Evolutionary conservation across 1,284 basidiomycete genomes (phyloP), one percentile per base, ranked within the genome.

Genomic region (Boletus coffeatus): DNA sequence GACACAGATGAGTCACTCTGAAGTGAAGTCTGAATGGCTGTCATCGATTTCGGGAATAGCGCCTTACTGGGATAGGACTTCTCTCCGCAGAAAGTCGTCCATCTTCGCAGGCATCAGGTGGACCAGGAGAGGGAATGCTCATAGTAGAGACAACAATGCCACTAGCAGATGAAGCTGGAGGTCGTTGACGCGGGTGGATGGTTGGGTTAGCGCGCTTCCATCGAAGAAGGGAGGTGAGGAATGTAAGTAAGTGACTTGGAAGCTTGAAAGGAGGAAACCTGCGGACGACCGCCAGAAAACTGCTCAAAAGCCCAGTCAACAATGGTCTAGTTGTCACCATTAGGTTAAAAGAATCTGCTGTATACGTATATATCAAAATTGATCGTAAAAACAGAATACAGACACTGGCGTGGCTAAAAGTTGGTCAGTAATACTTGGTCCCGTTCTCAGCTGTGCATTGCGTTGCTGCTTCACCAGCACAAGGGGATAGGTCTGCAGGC

Each of bases 401-500:
- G n/a, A 25, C 5, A n/a, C 41, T 43, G 16, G 16, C 16, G 43
- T 46, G 41, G 16, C 41, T 16, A 10, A n/a, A 46, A n/a, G n/a
- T n/a, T n/a, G n/a, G n/a, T n/a, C n/a, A 59, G 50, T 67, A 59
- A 48, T 72, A 74, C 5, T 2, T 69, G 14, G 70, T 74, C 36
- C 71, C 72, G 59, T 72, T 68, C 60, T 74, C 66, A 21, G 74
- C 71, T 7, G 64, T 75, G 60, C 71, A 73, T 2, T 74, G 69
- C 4, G 59, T 57, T 18, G 46, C 59, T 7, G 71, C 73, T 46
- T 67, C 52, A 52, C 74, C 74, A 63, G 65, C 69, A 66, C 83
- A 85, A 14, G 73, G 76, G 1, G 83, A 69, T 1, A 78, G 76
- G 13, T 81, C 85, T 25, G 67, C 75, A 14, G 87, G 87, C 71